phyloP scores from a whole-genome alignment of 257 asterid species.

The Verbena officinalis region DNA sequence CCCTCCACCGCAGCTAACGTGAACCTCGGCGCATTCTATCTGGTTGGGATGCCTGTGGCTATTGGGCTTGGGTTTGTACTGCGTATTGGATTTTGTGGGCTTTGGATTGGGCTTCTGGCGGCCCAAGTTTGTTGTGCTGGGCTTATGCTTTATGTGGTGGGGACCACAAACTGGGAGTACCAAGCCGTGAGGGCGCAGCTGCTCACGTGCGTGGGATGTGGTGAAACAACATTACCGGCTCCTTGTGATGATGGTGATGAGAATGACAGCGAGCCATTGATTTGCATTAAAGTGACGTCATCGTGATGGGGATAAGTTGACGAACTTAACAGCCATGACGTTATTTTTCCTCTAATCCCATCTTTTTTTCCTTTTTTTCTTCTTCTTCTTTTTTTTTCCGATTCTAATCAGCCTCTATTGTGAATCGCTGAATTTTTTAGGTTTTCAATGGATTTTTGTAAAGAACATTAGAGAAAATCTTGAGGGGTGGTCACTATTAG shows the following conservation, averaged over 20 bases:
- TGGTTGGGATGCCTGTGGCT: slow-evolving; percentile 85
- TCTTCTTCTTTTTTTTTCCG: slow-evolving; percentile 11
- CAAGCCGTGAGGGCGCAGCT: slow-evolving; percentile 69
- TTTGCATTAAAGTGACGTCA: slow-evolving; percentile 60
- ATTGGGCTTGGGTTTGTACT: slow-evolving; percentile 60
- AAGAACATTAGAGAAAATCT: slow-evolving; percentile 7
- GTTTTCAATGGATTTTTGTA: slow-evolving; percentile 26
- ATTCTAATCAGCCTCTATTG: slow-evolving; percentile 28
- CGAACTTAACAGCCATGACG: slow-evolving; percentile 25
- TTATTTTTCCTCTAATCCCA: slow-evolving; percentile 12
- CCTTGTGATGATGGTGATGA: slow-evolving; percentile 28
- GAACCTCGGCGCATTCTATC: slow-evolving; percentile 79
- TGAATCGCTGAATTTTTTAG: slow-evolving; percentile 32
- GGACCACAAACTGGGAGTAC: slow-evolving; percentile 72
- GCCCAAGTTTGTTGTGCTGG: slow-evolving; percentile 89
- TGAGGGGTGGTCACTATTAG: too few relatives aligned
- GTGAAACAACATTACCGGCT: slow-evolving; percentile 33
- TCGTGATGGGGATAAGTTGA: slow-evolving; percentile 32
- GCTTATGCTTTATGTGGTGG: slow-evolving; percentile 77
- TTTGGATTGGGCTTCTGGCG: slow-evolving; percentile 74
- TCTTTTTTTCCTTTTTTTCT: not conserved
- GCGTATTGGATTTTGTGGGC: slow-evolving; percentile 72
- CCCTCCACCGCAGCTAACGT: slow-evolving; percentile 79
- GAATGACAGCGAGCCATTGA: slow-evolving; percentile 57
- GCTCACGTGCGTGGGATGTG: slow-evolving; percentile 65